phyloP scores from a whole-genome alignment of 768 basidiomycete genomes.

The Kwoniella sp. region DNA sequence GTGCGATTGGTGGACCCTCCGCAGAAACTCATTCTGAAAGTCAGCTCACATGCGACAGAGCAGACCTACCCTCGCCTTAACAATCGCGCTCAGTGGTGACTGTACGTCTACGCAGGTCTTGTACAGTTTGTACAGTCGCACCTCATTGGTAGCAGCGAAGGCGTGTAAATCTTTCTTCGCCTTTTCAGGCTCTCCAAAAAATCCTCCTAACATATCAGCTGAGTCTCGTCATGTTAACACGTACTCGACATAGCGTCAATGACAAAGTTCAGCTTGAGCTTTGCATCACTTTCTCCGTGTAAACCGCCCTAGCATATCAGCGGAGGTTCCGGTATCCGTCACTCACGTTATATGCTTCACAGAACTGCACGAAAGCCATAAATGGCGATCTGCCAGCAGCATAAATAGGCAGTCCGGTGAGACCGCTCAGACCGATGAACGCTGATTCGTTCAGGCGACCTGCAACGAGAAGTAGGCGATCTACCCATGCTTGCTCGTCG shows the following conservation, averaged over 20 bases:
- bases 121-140: slow-evolving; percentile 75
- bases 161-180: slow-evolving; percentile 69
- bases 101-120: slow-evolving; percentile 77
- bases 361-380: slow-evolving; percentile 67
- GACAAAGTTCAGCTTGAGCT: slow-evolving; percentile 57
- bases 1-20: slow-evolving; percentile 68
- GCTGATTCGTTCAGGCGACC: slow-evolving; percentile 61
- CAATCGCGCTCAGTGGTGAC: slow-evolving; percentile 71
- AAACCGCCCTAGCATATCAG: slow-evolving; percentile 88
- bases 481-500: slow-evolving; percentile 80
- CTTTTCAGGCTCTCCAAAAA: slow-evolving; percentile 66
- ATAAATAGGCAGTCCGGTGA: slow-evolving; percentile 62
- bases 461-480: slow-evolving; percentile 71
- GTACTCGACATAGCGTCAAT: slow-evolving; percentile 47
- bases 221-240: slow-evolving; percentile 2
- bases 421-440: slow-evolving; percentile 57
- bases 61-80: slow-evolving; percentile 65
- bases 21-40: slow-evolving; percentile 68
- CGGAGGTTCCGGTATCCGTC: too few species aligned
- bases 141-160: slow-evolving; percentile 85
- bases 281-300: slow-evolving; percentile 68
- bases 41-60: not conserved
- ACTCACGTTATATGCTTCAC: slow-evolving; percentile 77
- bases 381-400: slow-evolving; percentile 59
- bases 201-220: slow-evolving; percentile 5